phyloP scores from a whole-genome alignment of 1,139 yeast genomes.

The Arxiozyma bovina region DNA sequence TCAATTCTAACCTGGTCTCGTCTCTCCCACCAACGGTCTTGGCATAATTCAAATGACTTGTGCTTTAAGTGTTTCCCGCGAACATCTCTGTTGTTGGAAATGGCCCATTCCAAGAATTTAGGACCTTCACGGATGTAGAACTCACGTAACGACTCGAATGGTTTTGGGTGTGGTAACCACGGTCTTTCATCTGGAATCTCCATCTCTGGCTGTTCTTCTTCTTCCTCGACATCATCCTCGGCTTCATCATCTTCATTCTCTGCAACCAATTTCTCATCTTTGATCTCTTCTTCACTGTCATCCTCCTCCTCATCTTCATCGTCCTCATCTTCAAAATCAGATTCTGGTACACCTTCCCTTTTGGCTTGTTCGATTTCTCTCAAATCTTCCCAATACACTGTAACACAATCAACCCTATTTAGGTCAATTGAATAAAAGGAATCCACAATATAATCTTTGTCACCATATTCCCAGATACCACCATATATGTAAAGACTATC shows the following conservation, averaged over 20 bases:
- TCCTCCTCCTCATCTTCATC: constrained; percentile 52
- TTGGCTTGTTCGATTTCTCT: constrained; percentile 51
- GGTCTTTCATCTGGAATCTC: constrained; percentile 88
- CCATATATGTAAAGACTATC: constrained; percentile 83
- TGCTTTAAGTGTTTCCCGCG: constrained; percentile 86
- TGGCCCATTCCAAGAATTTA: constrained; percentile 85
- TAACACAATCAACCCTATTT: constrained; percentile 80
- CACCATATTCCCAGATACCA: constrained; percentile 85
- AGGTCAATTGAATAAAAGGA: constrained; percentile 81
- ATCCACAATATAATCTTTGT: constrained; percentile 73
- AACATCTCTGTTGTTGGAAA: constrained; percentile 73
- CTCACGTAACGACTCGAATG: constrained; percentile 77
- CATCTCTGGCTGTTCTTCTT: constrained; percentile 43
- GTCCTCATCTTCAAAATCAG: constrained; percentile 58
- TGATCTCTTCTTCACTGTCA: constrained; percentile 43
- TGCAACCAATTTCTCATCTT: constrained; percentile 41
- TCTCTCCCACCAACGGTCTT: constrained; percentile 98
- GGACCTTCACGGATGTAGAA: constrained; percentile 85
- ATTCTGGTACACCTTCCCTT: constrained; percentile 46
- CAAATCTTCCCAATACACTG: constrained; percentile 83
- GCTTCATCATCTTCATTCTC: constrained; percentile 50
- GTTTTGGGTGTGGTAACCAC: constrained; percentile 95
- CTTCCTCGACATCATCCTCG: constrained; percentile 56
- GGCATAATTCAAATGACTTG: constrained; percentile 82
- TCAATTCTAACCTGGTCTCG: constrained; percentile 83